These are phyloP conservation scores for Moricandia arvensis DNA, from an alignment of 345 rosid genomes.

Conservation along the genomic window DNA sequence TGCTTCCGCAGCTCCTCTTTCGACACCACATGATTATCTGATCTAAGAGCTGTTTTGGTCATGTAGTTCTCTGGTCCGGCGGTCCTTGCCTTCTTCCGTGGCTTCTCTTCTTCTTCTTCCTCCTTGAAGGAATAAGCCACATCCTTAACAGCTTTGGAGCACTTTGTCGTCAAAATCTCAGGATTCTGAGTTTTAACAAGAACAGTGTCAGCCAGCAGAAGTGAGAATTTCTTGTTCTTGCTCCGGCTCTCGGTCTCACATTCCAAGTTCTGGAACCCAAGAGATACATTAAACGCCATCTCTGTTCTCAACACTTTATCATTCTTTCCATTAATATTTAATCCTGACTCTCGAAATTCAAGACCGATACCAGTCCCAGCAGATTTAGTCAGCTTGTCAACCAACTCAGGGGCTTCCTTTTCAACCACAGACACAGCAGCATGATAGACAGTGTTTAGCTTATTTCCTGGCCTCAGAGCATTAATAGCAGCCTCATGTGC, in stretches of 20 bases:
- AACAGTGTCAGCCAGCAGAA: constrained; percentile 86
- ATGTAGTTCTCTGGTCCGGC: constrained; percentile 44
- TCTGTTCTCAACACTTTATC: constrained; percentile 56
- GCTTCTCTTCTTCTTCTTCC: constrained; percentile 71
- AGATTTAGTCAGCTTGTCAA: constrained; percentile 70
- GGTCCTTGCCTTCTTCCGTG: constrained; percentile 40
- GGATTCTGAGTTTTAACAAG: constrained; percentile 60
- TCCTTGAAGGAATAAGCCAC: constrained; percentile 90
- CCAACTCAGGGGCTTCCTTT: constrained; percentile 76
- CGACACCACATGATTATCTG: constrained; percentile 82
- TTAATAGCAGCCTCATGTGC: constrained; percentile 89
- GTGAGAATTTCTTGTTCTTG: constrained; percentile 62
- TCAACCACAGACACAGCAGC: constrained; percentile 82
- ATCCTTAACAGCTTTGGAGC: constrained; percentile 80
- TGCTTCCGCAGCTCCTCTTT: constrained; percentile 94
- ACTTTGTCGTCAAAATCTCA: constrained; percentile 59
- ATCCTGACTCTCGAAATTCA: constrained; percentile 88
- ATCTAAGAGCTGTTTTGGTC: constrained; percentile 81
- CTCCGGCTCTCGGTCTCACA: constrained; percentile 55
- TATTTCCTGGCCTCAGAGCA: constrained; percentile 72
- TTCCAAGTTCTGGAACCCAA: constrained; percentile 90
- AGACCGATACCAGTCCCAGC: constrained; percentile 99
- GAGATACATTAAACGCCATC: constrained; percentile 83
- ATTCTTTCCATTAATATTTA: constrained; percentile 76
- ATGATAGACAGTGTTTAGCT: constrained; percentile 62